Evolutionary conservation across 2,329 filamentous ascomycete genomes (phyloP).

Genomic region (Thermothelomyces thermophilus): DNA sequence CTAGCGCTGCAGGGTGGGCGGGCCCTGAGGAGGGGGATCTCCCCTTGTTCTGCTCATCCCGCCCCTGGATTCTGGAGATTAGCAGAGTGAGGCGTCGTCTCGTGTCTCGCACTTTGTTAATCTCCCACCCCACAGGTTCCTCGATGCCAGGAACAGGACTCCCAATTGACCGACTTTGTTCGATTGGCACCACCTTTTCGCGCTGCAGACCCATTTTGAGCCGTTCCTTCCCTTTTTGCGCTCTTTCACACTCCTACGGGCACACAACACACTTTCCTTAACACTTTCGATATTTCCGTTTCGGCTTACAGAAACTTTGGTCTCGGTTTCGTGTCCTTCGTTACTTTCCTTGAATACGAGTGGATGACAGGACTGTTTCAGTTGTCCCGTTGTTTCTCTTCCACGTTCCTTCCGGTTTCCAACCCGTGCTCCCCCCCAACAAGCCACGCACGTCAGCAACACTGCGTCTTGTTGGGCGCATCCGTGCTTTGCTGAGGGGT

Average conservation of each 20-base stretch:
- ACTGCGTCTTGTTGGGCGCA: neutral
- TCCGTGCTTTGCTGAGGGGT: neutral
- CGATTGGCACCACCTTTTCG: constrained; percentile 2
- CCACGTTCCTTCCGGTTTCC: neutral
- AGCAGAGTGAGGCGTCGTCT: constrained; percentile 1
- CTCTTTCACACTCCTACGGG: neutral
- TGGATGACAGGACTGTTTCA: neutral
- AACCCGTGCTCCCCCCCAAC: neutral
- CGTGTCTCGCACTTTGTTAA: constrained; percentile 9
- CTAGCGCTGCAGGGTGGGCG: neutral
- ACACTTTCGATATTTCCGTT: neutral
- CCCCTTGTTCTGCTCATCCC: neutral
- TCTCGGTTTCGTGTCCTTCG: neutral
- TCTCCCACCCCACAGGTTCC: neutral
- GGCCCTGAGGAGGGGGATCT: neutral
- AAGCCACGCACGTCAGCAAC: neutral
- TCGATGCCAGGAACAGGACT: neutral
- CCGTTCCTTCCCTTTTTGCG: constrained; percentile 3
- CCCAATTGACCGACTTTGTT: neutral
- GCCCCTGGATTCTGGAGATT: constrained; percentile 11
- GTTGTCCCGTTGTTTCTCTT: neutral
- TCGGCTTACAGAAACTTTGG: neutral
- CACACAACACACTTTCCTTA: neutral
- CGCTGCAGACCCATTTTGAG: neutral
- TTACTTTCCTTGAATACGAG: neutral